Percentiles rank a stretch among this genome's conserved stretches.
phyloP scores from a whole-genome alignment of 164 flowering plant genomes.

The Magnolia changhungtana region DNA sequence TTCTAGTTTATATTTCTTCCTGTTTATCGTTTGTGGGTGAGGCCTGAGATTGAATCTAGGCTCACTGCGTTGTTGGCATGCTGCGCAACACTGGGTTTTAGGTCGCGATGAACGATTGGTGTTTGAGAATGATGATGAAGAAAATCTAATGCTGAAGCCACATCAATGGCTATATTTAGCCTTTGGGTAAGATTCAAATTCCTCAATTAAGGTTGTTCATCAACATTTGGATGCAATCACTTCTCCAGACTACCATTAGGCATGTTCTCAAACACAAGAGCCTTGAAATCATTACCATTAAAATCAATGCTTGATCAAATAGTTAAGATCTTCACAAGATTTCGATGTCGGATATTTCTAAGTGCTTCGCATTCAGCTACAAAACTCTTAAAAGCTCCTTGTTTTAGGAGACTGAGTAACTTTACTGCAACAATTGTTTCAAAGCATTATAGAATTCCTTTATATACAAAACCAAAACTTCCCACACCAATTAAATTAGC shows the following conservation, averaged over 20 bases:
- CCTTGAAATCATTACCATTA: not conserved
- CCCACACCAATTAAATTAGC: conserved; percentile 1
- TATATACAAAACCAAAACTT: not conserved
- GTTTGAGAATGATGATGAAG: conserved; percentile 24
- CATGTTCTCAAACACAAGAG: not conserved
- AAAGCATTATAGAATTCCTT: not conserved
- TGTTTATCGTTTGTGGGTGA: too few relatives aligned
- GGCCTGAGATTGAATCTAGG: too few relatives aligned
- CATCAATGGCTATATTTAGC: conserved; percentile 21
- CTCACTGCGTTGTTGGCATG: too few relatives aligned
- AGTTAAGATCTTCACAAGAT: not conserved
- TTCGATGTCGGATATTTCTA: not conserved
- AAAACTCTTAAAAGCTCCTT: conserved; percentile 1
- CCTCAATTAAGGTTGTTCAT: not conserved
- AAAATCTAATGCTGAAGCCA: conserved; percentile 32
- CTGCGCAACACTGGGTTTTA: too few relatives aligned
- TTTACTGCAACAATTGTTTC: not conserved
- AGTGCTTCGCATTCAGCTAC: not conserved
- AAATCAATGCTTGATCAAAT: not conserved
- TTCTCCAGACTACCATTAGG: not conserved
- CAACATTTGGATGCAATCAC: not conserved
- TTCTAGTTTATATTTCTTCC: too few relatives aligned
- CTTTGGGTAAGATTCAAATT: not conserved
- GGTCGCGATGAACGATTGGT: conserved; percentile 33
- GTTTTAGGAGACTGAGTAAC: not conserved